Evolutionary conservation across 768 basidiomycete species (phyloP).

Genomic region (Bullera alba): DNA sequence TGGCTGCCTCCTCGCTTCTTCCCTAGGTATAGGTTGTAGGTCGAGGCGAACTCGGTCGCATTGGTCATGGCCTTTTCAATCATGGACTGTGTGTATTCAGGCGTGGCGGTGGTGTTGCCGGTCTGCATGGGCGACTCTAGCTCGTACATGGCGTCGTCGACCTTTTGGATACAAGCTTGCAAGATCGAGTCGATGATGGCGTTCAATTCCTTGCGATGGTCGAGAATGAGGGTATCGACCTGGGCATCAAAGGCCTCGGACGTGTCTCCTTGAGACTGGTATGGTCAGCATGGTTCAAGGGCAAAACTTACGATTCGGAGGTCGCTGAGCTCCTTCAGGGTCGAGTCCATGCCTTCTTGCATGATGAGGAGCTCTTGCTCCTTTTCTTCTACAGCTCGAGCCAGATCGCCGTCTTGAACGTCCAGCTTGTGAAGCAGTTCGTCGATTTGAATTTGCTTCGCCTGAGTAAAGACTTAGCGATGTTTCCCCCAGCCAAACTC

Average conservation of each 20-base stretch:
- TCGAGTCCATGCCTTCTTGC: slow-evolving; percentile 90
- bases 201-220: slow-evolving; percentile 95
- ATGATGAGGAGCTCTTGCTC: slow-evolving; percentile 93
- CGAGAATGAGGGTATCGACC: slow-evolving; percentile 91
- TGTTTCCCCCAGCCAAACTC: slow-evolving; percentile 46
- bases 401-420: slow-evolving; percentile 64
- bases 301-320: slow-evolving; percentile 62
- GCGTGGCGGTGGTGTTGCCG: slow-evolving; percentile 94
- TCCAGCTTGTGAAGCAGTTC: slow-evolving; percentile 78
- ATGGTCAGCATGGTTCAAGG: slow-evolving; percentile 3
- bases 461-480: slow-evolving; percentile 50
- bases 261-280: slow-evolving; percentile 71
- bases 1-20: slow-evolving; percentile 79
- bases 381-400: slow-evolving; percentile 83
- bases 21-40: slow-evolving; percentile 83
- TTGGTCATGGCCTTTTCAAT: slow-evolving; percentile 93
- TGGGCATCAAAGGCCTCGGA: slow-evolving; percentile 93
- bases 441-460: slow-evolving; percentile 95
- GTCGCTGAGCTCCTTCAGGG: slow-evolving; percentile 78
- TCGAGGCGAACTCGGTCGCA: slow-evolving; percentile 89
- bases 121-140: slow-evolving; percentile 90
- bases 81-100: slow-evolving; percentile 96
- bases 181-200: slow-evolving; percentile 97
- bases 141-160: slow-evolving; percentile 96
- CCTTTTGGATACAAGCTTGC: slow-evolving; percentile 90